phyloP scores from a whole-genome alignment of 768 basidiomycete species.

The Boletus edulis region DNA sequence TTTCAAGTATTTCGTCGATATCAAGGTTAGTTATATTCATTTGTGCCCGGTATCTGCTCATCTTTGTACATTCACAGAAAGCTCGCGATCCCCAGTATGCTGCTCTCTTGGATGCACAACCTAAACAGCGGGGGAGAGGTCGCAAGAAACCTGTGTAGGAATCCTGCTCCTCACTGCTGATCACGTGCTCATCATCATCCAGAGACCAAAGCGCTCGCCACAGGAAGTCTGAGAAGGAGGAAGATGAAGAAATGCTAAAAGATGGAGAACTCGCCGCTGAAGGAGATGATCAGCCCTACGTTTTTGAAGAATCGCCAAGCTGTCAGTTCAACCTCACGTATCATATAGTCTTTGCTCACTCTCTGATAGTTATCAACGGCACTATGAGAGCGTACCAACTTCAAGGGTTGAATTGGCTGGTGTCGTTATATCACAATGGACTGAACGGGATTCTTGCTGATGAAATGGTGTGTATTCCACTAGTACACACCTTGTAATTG shows the following conservation, averaged over 20 bases:
- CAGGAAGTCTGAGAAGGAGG: slow-evolving; percentile 96
- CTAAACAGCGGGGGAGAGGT: slow-evolving; percentile 79
- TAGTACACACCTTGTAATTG: neutral
- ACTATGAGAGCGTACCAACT: slow-evolving; percentile 92
- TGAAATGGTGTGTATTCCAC: slow-evolving; percentile 67
- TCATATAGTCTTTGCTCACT: slow-evolving; percentile 2
- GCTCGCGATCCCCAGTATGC: slow-evolving; percentile 94
- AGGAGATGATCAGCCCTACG: slow-evolving; percentile 86
- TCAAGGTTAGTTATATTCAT: slow-evolving; percentile 60
- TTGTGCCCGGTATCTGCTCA: neutral
- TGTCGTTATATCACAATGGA: slow-evolving; percentile 92
- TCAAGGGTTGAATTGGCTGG: slow-evolving; percentile 97
- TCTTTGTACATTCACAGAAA: slow-evolving; percentile 44
- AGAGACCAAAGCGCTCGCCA: slow-evolving; percentile 81
- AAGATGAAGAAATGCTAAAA: slow-evolving; percentile 93
- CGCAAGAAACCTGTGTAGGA: slow-evolving; percentile 78
- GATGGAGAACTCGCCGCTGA: slow-evolving; percentile 77
- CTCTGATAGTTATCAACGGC: slow-evolving; percentile 73
- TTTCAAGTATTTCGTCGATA: slow-evolving; percentile 97
- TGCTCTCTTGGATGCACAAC: slow-evolving; percentile 81
- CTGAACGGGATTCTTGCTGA: slow-evolving; percentile 97
- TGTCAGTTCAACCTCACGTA: slow-evolving; percentile 46
- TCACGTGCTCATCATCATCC: slow-evolving; percentile 7
- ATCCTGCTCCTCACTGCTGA: neutral
- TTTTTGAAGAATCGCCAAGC: slow-evolving; percentile 91